These are phyloP conservation scores for Favolaschia claudopus DNA, from an alignment of 768 basidiomycete species.

Conservation along the genomic window DNA sequence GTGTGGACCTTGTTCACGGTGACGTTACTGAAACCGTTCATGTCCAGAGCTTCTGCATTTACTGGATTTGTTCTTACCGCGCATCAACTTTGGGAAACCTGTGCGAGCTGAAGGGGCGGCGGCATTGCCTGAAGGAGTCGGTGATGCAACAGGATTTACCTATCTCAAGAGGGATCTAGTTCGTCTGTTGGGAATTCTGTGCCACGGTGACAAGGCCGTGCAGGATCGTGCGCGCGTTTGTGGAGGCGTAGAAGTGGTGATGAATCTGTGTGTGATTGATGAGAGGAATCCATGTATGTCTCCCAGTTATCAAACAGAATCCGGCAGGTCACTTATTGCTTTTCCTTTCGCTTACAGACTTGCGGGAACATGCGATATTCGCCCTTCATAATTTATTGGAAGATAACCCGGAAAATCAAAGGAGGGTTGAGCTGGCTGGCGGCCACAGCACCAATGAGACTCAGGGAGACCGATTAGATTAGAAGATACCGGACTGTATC, in stretches of 20 bases:
- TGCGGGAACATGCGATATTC: slow-evolving; percentile 55
- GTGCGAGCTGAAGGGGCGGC: slow-evolving; percentile 41
- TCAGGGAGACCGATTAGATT: slow-evolving; percentile 52
- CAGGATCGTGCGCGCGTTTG: slow-evolving; percentile 78
- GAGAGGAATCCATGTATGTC: slow-evolving; percentile 91
- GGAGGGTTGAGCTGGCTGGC: slow-evolving; percentile 69
- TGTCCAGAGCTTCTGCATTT: slow-evolving; percentile 71
- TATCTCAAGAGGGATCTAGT: slow-evolving; percentile 92
- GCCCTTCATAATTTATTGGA: slow-evolving; percentile 85
- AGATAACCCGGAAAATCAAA: slow-evolving; percentile 81
- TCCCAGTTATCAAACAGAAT: slow-evolving; percentile 17
- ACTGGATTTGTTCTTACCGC: slow-evolving; percentile 85
- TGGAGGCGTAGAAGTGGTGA: slow-evolving; percentile 81
- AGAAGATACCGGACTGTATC: no score
- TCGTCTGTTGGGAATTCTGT: slow-evolving; percentile 83
- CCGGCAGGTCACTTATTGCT: slow-evolving; percentile 32
- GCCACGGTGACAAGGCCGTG: slow-evolving; percentile 65
- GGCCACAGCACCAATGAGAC: slow-evolving; percentile 69
- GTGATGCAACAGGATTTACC: slow-evolving; percentile 66
- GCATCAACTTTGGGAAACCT: slow-evolving; percentile 81
- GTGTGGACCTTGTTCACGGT: slow-evolving; percentile 52
- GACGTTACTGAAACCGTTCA: slow-evolving; percentile 21
- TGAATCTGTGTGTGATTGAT: slow-evolving; percentile 91
- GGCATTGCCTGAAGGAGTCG: slow-evolving; percentile 36
- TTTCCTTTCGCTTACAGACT: no score